Percentiles rank a stretch among this genome's conserved stretches.
Conservation (phyloP, 1,284 basidiomycete genomes). For the Golubevia pallescens region DNA sequence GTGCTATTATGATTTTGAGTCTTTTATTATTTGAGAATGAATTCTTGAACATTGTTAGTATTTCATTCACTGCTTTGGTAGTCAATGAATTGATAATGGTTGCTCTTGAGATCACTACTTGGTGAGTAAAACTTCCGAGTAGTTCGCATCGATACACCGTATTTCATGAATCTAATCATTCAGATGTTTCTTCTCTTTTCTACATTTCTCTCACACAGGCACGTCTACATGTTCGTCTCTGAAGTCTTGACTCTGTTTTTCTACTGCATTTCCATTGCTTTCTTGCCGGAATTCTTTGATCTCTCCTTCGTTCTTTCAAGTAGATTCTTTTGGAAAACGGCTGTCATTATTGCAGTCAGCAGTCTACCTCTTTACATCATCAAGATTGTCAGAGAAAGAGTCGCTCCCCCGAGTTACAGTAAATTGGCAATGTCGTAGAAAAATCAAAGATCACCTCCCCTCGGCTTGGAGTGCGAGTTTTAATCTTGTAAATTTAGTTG, state of each 20-base stretch:
- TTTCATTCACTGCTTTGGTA: conserved; percentile 94
- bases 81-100: conserved; percentile 99
- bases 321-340: conserved; percentile 58
- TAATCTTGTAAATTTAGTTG: no score
- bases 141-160: background rate
- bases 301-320: conserved; percentile 49
- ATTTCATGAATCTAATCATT: background rate
- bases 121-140: conserved; percentile 69
- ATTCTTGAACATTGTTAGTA: conserved; percentile 96
- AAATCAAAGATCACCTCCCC: no score
- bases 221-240: conserved; percentile 91
- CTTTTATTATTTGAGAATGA: conserved; percentile 95
- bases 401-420: conserved; percentile 91
- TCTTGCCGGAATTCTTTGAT: conserved; percentile 93
- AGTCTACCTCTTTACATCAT: conserved; percentile 88
- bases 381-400: conserved; percentile 81
- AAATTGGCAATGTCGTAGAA: conserved; percentile 69
- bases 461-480: no score
- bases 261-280: conserved; percentile 88
- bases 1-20: conserved; percentile 97
- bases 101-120: conserved; percentile 93
- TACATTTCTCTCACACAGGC: conserved; percentile 70
- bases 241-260: conserved; percentile 87
- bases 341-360: conserved; percentile 86
- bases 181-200: background rate